Conservation (phyloP, 768 basidiomycete species). For the Lyophyllum atratum region DNA sequence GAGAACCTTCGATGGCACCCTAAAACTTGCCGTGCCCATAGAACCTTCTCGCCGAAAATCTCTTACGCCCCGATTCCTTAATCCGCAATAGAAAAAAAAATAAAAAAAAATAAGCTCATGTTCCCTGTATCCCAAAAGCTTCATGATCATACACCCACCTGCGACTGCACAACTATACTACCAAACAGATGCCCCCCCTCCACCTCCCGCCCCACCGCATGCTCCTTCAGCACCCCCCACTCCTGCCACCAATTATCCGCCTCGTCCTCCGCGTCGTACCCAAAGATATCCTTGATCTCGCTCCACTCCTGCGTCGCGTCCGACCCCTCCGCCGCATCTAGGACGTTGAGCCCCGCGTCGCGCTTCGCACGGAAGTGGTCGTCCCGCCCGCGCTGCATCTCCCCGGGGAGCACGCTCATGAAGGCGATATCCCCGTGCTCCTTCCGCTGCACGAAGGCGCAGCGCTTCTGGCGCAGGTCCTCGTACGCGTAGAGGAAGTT, state of each 20-base stretch:
- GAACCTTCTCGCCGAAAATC: neutral
- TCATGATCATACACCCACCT: too few species aligned
- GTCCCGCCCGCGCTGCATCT: slow-evolving; percentile 44
- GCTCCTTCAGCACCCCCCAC: slow-evolving; percentile 48
- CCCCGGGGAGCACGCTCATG: slow-evolving; percentile 45
- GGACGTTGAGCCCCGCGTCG: slow-evolving; percentile 25
- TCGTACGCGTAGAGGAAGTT: slow-evolving; percentile 55
- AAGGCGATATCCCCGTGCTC: slow-evolving; percentile 48
- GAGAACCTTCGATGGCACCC: neutral
- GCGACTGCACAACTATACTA: slow-evolving; percentile 7
- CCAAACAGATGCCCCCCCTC: neutral
- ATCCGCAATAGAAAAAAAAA: neutral
- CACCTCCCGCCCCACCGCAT: neutral
- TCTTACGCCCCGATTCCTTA: neutral
- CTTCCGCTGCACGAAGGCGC: slow-evolving; percentile 38
- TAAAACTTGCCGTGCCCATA: neutral
- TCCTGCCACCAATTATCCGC: slow-evolving; percentile 63
- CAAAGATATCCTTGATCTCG: slow-evolving; percentile 48
- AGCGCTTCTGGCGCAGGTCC: slow-evolving; percentile 53
- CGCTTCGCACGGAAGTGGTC: slow-evolving; percentile 32
- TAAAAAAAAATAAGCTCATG: neutral
- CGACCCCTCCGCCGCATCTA: slow-evolving; percentile 3
- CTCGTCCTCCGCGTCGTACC: slow-evolving; percentile 58
- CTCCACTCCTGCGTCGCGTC: slow-evolving; percentile 39
- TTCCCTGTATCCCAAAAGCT: too few species aligned